Conservation (phyloP, 768 basidiomycete genomes). For the Lactarius vividus region DNA sequence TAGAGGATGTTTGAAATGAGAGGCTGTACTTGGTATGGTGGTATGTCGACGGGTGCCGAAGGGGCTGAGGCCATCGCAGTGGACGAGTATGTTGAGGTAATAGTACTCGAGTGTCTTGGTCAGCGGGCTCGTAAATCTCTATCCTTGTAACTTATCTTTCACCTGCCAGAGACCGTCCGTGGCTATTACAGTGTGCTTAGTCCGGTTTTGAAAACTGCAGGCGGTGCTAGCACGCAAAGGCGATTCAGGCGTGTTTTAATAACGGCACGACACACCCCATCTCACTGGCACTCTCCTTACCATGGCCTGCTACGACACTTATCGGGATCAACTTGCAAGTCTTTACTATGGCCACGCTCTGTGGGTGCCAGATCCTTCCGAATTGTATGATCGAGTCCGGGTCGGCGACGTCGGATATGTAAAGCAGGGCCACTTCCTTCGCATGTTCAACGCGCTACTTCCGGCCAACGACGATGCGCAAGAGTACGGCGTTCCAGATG, state of each 20-base stretch:
- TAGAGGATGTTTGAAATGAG: neutral
- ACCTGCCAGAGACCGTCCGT: neutral
- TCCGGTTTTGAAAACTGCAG: neutral
- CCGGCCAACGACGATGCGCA: conserved; percentile 10
- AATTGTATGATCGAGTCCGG: conserved; percentile 26
- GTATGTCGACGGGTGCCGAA: conserved; percentile 30
- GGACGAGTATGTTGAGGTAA: neutral
- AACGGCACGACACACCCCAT: neutral
- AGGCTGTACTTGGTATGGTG: conserved; percentile 22
- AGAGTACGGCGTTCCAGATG: conserved; percentile 3
- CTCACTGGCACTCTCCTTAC: no score
- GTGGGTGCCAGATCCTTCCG: conserved; percentile 26
- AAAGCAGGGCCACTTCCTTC: conserved; percentile 25
- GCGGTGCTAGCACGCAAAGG: neutral
- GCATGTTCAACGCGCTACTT: conserved; percentile 28
- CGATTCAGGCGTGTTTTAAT: neutral
- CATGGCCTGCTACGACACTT: neutral
- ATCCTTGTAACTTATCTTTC: no score
- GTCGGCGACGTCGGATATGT: conserved; percentile 29
- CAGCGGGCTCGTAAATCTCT: no score
- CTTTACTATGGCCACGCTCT: conserved; percentile 11
- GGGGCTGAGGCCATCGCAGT: conserved; percentile 23
- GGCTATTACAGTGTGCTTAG: neutral
- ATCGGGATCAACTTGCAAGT: neutral
- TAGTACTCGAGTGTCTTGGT: neutral